Base-by-base conservation (phyloP, 1,284 basidiomycete genomes). In the Mycocalia duriaeana region DNA sequence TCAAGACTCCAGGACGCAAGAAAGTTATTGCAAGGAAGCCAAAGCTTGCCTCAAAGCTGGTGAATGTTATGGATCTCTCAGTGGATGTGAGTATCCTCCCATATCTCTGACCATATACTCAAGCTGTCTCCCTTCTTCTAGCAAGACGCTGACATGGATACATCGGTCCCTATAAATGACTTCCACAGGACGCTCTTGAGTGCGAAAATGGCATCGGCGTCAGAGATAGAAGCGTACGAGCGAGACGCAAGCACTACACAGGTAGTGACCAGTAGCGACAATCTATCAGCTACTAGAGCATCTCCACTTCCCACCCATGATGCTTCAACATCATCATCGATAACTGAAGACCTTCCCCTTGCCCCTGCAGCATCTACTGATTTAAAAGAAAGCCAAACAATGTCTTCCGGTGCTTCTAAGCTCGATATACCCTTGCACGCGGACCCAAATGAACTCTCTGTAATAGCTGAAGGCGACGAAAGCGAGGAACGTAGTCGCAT, bases 1-100 rank as follows among this genome's bases (percentile, higher is more conserved):
- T 90, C 5, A 91, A 91, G 67, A 91, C 89, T 2, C 88, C 88
- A 22, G 81, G 82, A 26, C 77, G 86, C 28, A 87, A 78, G 64
- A 84, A 76, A 64, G 72, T 71, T 44, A 63, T 72, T 11, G 66
- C 69, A 4, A 77, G 72, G 57, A 77, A 74, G 53, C 70, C 75
- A 18, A 76, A 79, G 28, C 64, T 70, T 1, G 59, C 70, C 4
- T 75, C 75, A 9, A 80, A 76, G 55, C 63, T 73, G 46, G 73
- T 70, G 46, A 65, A 60, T 6, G 56, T 69, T 18, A 58, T 70
- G 8, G 57, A 63, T 1, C 52, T 73, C 24, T 72, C 73, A 25
- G 55, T 75, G 14, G 74, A 81, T 60, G 83, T 84, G 60, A 25
- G 45, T 8, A 11, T 47, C 49, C 23, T 51, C n/a, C 11, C n/a